Evolutionary conservation across 805 yeast species (phyloP).

Genomic region (Starmerella floris): DNA sequence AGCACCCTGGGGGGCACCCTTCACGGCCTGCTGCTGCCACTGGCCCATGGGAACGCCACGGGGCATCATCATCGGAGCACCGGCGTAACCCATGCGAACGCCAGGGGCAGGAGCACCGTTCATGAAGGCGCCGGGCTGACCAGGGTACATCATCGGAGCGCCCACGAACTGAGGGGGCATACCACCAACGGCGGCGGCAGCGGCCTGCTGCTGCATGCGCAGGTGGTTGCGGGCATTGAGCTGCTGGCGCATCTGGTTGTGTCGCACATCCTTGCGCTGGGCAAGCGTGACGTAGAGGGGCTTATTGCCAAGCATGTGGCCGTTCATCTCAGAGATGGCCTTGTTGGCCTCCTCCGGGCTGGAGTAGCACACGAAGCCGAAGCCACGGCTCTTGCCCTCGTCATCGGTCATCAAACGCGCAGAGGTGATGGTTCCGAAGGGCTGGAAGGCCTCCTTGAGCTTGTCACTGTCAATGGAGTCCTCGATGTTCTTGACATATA

Average conservation of each 20-base stretch:
- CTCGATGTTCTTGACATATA: slow-evolving; percentile 92
- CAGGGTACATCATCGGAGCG: slow-evolving; percentile 31
- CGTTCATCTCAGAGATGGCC: slow-evolving; percentile 97
- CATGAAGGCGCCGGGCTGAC: slow-evolving; percentile 61
- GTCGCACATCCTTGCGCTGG: slow-evolving; percentile 96
- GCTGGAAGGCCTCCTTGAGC: slow-evolving; percentile 81
- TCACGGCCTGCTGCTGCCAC: slow-evolving; percentile 21
- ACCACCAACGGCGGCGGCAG: slow-evolving; percentile 57
- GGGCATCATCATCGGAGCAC: slow-evolving; percentile 27
- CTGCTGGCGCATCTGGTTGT: slow-evolving; percentile 93
- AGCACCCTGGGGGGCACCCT: slow-evolving; percentile 27
- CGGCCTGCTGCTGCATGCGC: slow-evolving; percentile 82
- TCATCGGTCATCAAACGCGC: slow-evolving; percentile 95
- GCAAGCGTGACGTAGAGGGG: slow-evolving; percentile 98
- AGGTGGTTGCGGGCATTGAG: slow-evolving; percentile 95
- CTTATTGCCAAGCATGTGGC: slow-evolving; percentile 85
- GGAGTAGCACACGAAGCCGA: slow-evolving; percentile 96
- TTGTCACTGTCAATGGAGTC: slow-evolving; percentile 84
- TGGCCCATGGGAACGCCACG: slow-evolving; percentile 29
- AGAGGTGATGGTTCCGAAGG: slow-evolving; percentile 88
- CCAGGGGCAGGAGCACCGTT: slow-evolving; percentile 44
- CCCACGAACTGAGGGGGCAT: slow-evolving; percentile 73
- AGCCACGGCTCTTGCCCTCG: slow-evolving; percentile 89
- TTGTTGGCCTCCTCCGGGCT: slow-evolving; percentile 98
- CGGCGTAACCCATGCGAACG: slow-evolving; percentile 46